Conservation (phyloP, 2,329 filamentous ascomycete genomes). For the Sporothrix dimorphospora region DNA sequence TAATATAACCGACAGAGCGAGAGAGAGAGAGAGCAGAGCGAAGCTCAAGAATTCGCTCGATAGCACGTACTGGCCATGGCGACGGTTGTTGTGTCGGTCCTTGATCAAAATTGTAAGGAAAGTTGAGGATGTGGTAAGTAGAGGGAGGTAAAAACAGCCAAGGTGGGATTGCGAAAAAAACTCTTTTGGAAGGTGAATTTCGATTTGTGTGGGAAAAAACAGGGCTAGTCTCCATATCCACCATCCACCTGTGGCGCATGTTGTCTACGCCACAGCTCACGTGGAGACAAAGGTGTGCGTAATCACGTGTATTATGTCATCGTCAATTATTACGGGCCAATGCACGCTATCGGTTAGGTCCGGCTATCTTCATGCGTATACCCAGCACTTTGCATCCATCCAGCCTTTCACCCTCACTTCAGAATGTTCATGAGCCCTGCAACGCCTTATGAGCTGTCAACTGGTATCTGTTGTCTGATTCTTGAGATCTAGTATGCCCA, state of each 20-base stretch:
- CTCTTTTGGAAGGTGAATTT: slow-evolving; percentile 36
- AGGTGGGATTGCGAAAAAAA: slow-evolving; percentile 31
- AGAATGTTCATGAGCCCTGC: background rate
- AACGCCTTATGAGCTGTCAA: slow-evolving; percentile 12
- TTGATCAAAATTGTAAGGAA: slow-evolving; percentile 33
- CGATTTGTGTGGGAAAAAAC: slow-evolving; percentile 36
- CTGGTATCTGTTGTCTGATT: slow-evolving; percentile 6
- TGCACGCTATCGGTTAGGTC: background rate
- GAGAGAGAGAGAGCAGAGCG: background rate
- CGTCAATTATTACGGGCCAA: background rate
- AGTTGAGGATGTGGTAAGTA: slow-evolving; percentile 28
- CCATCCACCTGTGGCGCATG: slow-evolving; percentile 26
- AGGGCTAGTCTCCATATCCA: slow-evolving; percentile 30
- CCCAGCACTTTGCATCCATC: background rate
- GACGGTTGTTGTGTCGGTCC: slow-evolving; percentile 48
- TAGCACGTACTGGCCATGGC: slow-evolving; percentile 70
- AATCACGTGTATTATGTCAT: slow-evolving; percentile 19
- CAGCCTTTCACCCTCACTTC: background rate
- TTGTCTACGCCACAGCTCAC: slow-evolving; percentile 25
- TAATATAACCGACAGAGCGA: slow-evolving; percentile 34
- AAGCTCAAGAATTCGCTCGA: slow-evolving; percentile 10
- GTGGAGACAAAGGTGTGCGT: background rate
- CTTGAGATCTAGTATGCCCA: background rate
- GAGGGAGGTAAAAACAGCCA: slow-evolving; percentile 21
- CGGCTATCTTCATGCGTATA: slow-evolving; percentile 22